These are phyloP conservation scores for Penicillium coprophilum DNA, from an alignment of 495 filamentous ascomycete genomes.

Conservation along the genomic window DNA sequence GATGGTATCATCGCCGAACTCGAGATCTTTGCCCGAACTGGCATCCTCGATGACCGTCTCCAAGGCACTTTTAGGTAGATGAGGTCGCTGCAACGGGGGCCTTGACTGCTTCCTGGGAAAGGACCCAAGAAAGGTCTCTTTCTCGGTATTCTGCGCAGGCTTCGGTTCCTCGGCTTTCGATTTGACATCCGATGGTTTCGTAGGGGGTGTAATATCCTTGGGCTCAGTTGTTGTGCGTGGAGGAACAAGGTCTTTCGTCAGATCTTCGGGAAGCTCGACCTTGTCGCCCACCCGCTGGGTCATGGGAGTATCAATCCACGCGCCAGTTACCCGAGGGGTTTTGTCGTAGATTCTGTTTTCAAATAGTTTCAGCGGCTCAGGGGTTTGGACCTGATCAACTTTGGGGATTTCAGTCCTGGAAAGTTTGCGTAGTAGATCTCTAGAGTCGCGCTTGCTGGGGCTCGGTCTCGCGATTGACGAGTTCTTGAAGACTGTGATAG, in stretches of 20 bases:
- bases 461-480: constrained; percentile 35
- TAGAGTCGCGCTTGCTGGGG: constrained; percentile 57
- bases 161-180: constrained; percentile 11
- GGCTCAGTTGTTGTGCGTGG: constrained; percentile 10
- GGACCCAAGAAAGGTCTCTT: constrained; percentile 4
- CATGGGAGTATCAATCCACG: constrained; percentile 55
- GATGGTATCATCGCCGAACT: constrained; percentile 60
- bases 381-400: constrained; percentile 27
- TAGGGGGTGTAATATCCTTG: constrained; percentile 5
- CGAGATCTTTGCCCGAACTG: constrained; percentile 45
- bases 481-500: constrained; percentile 52
- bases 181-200: constrained; percentile 1
- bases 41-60: constrained; percentile 56
- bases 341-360: constrained; percentile 41
- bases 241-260: constrained; percentile 31
- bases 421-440: constrained; percentile 62
- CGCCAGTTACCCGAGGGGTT: constrained; percentile 51
- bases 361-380: constrained; percentile 47
- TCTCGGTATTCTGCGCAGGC: constrained; percentile 2
- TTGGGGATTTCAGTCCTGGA: constrained; percentile 58
- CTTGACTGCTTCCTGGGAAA: constrained; percentile 21
- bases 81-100: constrained; percentile 37
- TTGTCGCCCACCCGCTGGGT: constrained; percentile 35
- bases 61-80: constrained; percentile 50
- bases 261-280: constrained; percentile 28